Evolutionary conservation across 768 basidiomycete species (phyloP).

Genomic region (Lentinula boryana): DNA sequence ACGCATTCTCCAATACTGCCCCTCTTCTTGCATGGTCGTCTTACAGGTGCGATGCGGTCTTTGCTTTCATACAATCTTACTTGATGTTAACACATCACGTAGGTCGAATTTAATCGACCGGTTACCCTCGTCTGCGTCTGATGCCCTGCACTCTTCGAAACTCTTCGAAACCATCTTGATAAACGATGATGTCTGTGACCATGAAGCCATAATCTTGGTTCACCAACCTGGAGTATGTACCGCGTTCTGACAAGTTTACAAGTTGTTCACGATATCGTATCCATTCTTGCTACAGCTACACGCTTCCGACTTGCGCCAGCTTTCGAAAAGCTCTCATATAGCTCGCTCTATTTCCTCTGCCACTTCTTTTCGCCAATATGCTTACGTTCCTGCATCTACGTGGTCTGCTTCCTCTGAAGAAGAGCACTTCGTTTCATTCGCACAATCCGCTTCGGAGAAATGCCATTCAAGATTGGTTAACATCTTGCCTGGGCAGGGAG

Average conservation of each 20-base stretch:
- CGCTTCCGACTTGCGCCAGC: constrained; percentile 66
- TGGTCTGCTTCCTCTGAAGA: background rate
- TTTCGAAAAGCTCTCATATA: constrained; percentile 47
- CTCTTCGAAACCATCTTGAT: constrained; percentile 40
- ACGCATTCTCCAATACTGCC: constrained; percentile 56
- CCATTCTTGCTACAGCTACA: constrained; percentile 43
- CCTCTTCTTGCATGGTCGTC: constrained; percentile 75
- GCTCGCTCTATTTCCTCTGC: constrained; percentile 40
- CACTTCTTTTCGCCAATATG: constrained; percentile 53
- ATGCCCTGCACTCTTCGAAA: constrained; percentile 20
- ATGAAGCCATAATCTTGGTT: constrained; percentile 62
- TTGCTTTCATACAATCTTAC: background rate
- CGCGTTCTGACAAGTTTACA: too few relatives aligned
- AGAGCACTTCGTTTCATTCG: constrained; percentile 27
- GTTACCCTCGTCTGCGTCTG: constrained; percentile 20
- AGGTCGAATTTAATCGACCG: constrained; percentile 46
- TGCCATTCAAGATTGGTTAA: constrained; percentile 49
- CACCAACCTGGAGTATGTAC: constrained; percentile 67
- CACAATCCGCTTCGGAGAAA: constrained; percentile 37
- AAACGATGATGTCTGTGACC: constrained; percentile 46
- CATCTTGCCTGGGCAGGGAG: constrained; percentile 31
- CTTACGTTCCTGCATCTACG: constrained; percentile 41
- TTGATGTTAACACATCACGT: constrained; percentile 2
- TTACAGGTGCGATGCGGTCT: constrained; percentile 34
- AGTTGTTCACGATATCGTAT: too few relatives aligned